Evolutionary conservation across 2,329 filamentous ascomycete genomes (phyloP), one percentile per base, ranked within the genome.

Genomic region (Colletotrichum shisoi): DNA sequence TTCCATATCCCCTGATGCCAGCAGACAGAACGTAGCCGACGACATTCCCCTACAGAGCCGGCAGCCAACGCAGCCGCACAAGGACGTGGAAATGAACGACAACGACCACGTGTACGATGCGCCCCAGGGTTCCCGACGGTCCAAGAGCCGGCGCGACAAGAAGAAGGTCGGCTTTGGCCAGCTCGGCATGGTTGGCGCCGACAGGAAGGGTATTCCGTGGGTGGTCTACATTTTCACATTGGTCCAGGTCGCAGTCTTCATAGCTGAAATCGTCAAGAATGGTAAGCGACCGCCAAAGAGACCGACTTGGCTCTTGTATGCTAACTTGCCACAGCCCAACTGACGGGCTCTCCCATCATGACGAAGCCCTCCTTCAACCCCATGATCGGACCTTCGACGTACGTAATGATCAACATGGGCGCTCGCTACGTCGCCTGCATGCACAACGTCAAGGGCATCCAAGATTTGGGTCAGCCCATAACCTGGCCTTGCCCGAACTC

Each of bases 401-500:
- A 93, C 72, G 88, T 98, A 27, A 87, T 96, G 73, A 97, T 98
- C 81, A 96, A 96, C 78, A 97, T 99, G 92, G 95, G 95, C 66
- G 92, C 94, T 46, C 89, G 95, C 69, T 99, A 92, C 76, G 87
- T 91, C 3, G 92, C 94, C 7, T 99, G 95, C 79, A 99, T 99
- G 95, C 94, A 94, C 81, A 93, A 91, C 72, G 85, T 91, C 70
- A 77, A 85, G 49, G 85, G 83, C 53, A 83, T 94, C 42, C 89
- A 90, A 73, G 82, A 87, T 64, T 80, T 79, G 7, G 73, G 74
- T 4, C 72, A 74, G 1, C 71, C 74, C 3, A 83, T 90, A 60
- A 76, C 74, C 34, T 97, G 93, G 85, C 89, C 90, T 3, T 98
- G 95, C 77, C 94, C 95, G 1, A 93, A 92, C 73, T 86, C 89